phyloP scores from a whole-genome alignment of 2,329 filamentous ascomycete genomes.

The Arthrobotrys megalospora region DNA sequence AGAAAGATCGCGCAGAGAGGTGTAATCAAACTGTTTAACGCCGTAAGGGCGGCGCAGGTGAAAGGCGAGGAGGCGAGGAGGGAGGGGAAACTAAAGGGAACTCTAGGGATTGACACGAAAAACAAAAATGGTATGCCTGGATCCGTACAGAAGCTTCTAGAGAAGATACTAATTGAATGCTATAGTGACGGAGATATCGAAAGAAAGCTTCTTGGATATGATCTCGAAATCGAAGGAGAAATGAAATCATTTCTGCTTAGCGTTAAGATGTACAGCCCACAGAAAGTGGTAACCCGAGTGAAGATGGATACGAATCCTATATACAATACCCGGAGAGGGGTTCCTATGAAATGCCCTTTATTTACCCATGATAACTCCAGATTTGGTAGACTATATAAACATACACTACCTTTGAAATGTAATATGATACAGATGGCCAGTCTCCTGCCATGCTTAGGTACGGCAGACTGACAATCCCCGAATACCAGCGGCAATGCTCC shows the following conservation, averaged over 20 bases:
- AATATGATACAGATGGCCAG: constrained; percentile 19
- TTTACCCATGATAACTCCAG: constrained; percentile 43
- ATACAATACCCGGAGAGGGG: constrained; percentile 14
- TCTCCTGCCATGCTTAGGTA: not conserved
- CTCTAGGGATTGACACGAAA: constrained; percentile 83
- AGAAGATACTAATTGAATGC: not conserved
- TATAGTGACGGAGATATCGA: constrained; percentile 89
- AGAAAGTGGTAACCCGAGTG: constrained; percentile 7
- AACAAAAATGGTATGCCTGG: constrained; percentile 77
- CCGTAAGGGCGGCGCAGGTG: constrained; percentile 91
- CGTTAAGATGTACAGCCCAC: not conserved
- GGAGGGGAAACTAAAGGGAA: constrained; percentile 78
- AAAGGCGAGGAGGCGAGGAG: constrained; percentile 84
- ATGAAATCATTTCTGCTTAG: not conserved
- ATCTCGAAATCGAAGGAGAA: constrained; percentile 70
- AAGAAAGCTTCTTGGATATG: constrained; percentile 94
- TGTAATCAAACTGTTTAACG: constrained; percentile 96
- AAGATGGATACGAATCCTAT: constrained; percentile 31
- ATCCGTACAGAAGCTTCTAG: not conserved
- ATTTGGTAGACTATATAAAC: constrained; percentile 27
- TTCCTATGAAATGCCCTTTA: constrained; percentile 4
- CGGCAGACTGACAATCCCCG: not conserved
- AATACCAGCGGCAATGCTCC: not conserved
- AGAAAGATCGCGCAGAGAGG: constrained; percentile 63
- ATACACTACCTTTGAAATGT: constrained; percentile 48